Base-by-base conservation (phyloP, 805 yeast species). In the Geotrichum ghanense region DNA sequence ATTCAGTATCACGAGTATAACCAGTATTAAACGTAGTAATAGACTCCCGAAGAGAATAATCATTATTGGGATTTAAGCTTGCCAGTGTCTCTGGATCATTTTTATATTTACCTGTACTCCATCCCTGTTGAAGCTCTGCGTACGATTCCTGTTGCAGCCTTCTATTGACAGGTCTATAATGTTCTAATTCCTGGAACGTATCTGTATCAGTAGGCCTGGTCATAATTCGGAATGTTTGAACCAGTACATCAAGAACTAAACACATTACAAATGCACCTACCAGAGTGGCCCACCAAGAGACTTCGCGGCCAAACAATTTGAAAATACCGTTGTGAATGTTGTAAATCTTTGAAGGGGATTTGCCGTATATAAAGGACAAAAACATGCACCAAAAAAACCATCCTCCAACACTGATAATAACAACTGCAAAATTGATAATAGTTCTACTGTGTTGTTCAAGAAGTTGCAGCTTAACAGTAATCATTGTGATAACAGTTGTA, bases 201-300 rank as follows among this genome's bases (percentile, higher is more conserved):
- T 86, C 95, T 6, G 86, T 78, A 54, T 89, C 95, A 1, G 75
- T 75, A 0, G 94, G 87, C 51, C 66, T 60, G 20, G 84, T 49
- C 59, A 76, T 71, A 22, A 68, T 69, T 51, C 79, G 74, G 41
- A 79, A 54, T 1, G 80, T 72, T 52, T 81, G 79, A 45, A 78
- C 60, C 3, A 82, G 58, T 35, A 84, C 63, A 59, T 92, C 97
- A 49, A 83, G 65, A 34, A 79, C 62, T 12, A 84, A 53, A 2
- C 90, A 83, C 45, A 85, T 67, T 0, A 75, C 64, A 1, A 70
- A 61, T 17, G 83, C 59, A 1, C 79, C 71, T 24, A 86, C 57
- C 26, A 84, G 65, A 0, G 86, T 63, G 1, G 86, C 85, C 97
- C 97, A 92, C 78, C 88, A 90, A 0, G 84, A 72, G n/a, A 70